phyloP scores from a whole-genome alignment of 2,329 filamentous ascomycete species.

The Xylaria digitata region DNA sequence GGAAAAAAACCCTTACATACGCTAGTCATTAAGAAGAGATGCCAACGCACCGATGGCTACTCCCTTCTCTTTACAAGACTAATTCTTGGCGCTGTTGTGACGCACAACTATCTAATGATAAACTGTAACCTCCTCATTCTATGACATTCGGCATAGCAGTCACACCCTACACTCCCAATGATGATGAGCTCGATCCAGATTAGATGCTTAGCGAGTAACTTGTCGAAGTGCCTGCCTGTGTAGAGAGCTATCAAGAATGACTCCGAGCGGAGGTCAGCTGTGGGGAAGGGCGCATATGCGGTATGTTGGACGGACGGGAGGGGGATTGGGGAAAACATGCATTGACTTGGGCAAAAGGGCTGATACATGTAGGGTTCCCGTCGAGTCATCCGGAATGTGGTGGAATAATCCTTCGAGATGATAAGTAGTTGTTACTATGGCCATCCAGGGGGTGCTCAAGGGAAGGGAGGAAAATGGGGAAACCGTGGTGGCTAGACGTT shows the following conservation, averaged over 20 bases:
- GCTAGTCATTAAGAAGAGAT: not conserved
- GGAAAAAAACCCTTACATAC: conserved; percentile 10
- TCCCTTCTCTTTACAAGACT: not conserved
- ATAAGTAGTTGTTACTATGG: conserved; percentile 8
- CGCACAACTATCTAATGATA: not conserved
- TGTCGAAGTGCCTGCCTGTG: conserved; percentile 2
- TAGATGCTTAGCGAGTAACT: not conserved
- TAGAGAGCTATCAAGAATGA: conserved; percentile 25
- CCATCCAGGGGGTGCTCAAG: not conserved
- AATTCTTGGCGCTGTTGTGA: not conserved
- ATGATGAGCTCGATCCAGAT: not conserved
- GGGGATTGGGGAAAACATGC: conserved; percentile 10
- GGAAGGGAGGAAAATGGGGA: not conserved
- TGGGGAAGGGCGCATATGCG: conserved; percentile 30
- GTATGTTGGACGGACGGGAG: conserved; percentile 19
- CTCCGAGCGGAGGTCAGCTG: conserved; percentile 31
- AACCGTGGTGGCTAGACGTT: not conserved
- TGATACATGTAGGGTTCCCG: conserved; percentile 28
- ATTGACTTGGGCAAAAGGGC: conserved; percentile 19
- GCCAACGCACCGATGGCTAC: not conserved
- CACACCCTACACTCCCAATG: conserved; percentile 3
- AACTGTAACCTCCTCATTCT: not conserved
- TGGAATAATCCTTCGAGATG: conserved; percentile 18
- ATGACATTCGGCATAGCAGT: conserved; percentile 16
- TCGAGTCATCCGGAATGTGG: conserved; percentile 37